These are phyloP conservation scores for Ustilago bromivora DNA, from an alignment of 1,284 basidiomycete species.

Conservation along the genomic window DNA sequence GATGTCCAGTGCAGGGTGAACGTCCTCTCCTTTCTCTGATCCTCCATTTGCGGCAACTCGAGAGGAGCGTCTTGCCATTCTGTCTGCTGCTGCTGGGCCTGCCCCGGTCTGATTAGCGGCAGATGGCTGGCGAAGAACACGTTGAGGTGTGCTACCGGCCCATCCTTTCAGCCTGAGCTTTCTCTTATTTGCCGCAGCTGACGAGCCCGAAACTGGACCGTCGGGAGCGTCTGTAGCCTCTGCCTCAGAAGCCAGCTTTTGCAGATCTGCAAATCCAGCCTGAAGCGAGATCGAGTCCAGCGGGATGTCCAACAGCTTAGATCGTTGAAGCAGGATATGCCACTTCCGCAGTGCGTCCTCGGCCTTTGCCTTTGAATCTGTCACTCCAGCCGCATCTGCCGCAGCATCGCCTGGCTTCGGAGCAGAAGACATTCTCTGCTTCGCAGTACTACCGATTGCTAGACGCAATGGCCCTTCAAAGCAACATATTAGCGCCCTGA, in stretches of 20 bases:
- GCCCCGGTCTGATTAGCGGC: background rate
- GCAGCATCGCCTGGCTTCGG: background rate
- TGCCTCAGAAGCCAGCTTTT: conserved; percentile 22
- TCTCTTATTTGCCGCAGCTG: conserved; percentile 16
- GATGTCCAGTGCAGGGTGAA: conserved; percentile 37
- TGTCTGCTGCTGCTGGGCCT: conserved; percentile 6
- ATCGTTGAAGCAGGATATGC: conserved; percentile 33
- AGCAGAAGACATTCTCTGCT: conserved; percentile 22
- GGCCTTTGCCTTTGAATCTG: background rate
- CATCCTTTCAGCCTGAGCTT: conserved; percentile 44
- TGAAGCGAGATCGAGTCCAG: conserved; percentile 36
- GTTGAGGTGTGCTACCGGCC: conserved; percentile 20
- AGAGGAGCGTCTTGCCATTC: conserved; percentile 19
- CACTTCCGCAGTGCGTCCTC: conserved; percentile 18
- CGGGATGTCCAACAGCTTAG: conserved; percentile 31
- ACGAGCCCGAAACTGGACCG: conserved; percentile 4
- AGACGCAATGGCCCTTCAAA: conserved; percentile 48
- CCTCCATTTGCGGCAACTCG: conserved; percentile 15
- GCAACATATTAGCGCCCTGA: conserved; percentile 81
- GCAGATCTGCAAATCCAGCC: conserved; percentile 28
- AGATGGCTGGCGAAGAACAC: background rate
- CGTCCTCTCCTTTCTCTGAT: background rate
- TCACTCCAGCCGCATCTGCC: background rate
- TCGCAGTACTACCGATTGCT: background rate
- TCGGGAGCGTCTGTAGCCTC: conserved; percentile 21